Conservation (phyloP, 2,329 filamentous ascomycete genomes). For the Alternaria conjuncta region DNA sequence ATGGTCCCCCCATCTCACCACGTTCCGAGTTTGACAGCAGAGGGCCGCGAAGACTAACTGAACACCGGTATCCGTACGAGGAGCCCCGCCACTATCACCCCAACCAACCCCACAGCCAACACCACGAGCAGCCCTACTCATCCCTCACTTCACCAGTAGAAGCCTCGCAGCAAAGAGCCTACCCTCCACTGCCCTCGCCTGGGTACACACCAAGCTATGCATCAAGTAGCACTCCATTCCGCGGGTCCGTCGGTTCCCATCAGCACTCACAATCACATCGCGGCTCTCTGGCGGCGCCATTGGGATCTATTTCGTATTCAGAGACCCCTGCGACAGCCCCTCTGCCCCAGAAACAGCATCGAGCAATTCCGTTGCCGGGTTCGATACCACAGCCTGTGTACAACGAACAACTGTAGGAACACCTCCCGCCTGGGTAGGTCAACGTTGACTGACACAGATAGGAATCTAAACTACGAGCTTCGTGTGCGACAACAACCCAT, state of each 20-base stretch:
- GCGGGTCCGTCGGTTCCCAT: constrained; percentile 47
- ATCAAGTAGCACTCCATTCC: constrained; percentile 47
- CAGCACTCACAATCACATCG: constrained; percentile 46
- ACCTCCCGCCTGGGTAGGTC: constrained; percentile 16
- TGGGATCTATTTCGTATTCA: constrained; percentile 41
- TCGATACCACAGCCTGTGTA: constrained; percentile 49
- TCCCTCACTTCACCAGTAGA: constrained; percentile 48
- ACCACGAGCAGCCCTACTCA: constrained; percentile 43
- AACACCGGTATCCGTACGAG: constrained; percentile 45
- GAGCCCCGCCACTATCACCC: constrained; percentile 39
- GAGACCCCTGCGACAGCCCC: constrained; percentile 40
- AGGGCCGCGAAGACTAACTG: constrained; percentile 33
- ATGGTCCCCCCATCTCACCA: constrained; percentile 47
- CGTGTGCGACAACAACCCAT: constrained; percentile 77
- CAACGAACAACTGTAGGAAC: constrained; percentile 49
- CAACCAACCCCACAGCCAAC: constrained; percentile 29
- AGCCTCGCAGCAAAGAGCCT: constrained; percentile 41
- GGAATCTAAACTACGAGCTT: constrained; percentile 56
- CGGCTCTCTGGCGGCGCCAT: constrained; percentile 40
- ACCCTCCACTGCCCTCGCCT: constrained; percentile 47
- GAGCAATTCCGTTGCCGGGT: constrained; percentile 42
- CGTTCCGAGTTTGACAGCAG: constrained; percentile 44
- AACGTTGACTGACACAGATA: constrained; percentile 32
- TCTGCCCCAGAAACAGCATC: constrained; percentile 37
- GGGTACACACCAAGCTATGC: constrained; percentile 50